Conservation (phyloP, 2,329 filamentous ascomycete species). For the Fusarium phyllophilum region DNA sequence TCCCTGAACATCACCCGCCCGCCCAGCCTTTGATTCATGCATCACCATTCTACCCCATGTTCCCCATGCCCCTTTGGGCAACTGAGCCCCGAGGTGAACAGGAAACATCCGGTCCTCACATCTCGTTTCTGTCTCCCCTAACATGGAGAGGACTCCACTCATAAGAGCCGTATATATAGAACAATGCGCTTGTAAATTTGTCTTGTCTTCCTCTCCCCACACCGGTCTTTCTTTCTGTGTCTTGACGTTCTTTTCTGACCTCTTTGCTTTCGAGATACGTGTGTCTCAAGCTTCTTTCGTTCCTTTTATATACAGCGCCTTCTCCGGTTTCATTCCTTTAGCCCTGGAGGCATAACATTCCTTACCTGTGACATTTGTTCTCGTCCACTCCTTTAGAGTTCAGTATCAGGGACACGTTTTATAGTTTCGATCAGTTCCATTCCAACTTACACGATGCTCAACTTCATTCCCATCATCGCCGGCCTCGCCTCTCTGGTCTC, state of each 20-base stretch:
- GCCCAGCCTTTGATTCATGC: constrained; percentile 12
- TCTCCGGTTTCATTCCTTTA: constrained; percentile 31
- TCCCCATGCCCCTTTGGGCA: constrained; percentile 12
- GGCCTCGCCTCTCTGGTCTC: constrained; percentile 40
- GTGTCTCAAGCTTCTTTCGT: constrained; percentile 24
- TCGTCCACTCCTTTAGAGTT: not conserved
- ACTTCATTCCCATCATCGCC: constrained; percentile 35
- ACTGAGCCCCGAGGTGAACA: constrained; percentile 16
- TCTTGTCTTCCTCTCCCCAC: constrained; percentile 22
- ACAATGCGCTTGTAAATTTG: constrained; percentile 16
- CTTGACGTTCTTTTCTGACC: constrained; percentile 23
- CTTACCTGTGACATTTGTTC: constrained; percentile 20
- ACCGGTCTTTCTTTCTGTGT: constrained; percentile 34
- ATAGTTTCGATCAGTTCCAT: constrained; percentile 13
- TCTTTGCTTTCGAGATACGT: constrained; percentile 28
- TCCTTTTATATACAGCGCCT: constrained; percentile 16
- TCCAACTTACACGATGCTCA: constrained; percentile 41
- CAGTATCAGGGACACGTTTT: not conserved
- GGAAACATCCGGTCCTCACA: constrained; percentile 16
- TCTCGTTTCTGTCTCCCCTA: constrained; percentile 18
- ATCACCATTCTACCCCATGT: constrained; percentile 18
- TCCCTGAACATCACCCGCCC: constrained; percentile 22
- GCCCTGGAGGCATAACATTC: constrained; percentile 39
- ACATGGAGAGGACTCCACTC: constrained; percentile 10
- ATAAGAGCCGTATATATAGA: constrained; percentile 33